phyloP scores from a whole-genome alignment of 2,329 filamentous ascomycete genomes.

The Trichoderma sp. region DNA sequence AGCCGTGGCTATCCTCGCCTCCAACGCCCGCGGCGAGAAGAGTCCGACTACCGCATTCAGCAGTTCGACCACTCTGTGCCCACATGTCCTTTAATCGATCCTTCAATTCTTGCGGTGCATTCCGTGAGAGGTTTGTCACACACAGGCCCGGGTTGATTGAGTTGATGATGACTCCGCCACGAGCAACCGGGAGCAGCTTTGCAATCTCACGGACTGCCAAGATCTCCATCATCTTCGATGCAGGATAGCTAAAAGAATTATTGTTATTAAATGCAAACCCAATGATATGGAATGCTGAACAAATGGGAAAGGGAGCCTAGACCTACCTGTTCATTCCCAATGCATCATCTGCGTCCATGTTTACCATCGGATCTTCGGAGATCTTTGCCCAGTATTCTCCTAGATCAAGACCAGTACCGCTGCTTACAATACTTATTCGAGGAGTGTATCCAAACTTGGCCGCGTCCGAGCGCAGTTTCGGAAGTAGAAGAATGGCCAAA shows the following conservation, averaged over 20 bases:
- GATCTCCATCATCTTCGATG: slow-evolving; percentile 38
- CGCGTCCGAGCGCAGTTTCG: slow-evolving; percentile 38
- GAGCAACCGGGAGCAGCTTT: slow-evolving; percentile 33
- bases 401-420: slow-evolving; percentile 42
- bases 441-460: slow-evolving; percentile 40
- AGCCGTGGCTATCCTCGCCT: slow-evolving; percentile 37
- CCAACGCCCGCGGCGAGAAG: slow-evolving; percentile 36
- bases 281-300: neutral
- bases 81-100: neutral
- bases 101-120: neutral
- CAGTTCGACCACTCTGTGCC: slow-evolving; percentile 31
- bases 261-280: neutral
- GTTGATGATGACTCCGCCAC: slow-evolving; percentile 40
- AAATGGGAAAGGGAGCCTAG: neutral
- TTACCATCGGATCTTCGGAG: neutral
- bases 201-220: slow-evolving; percentile 38
- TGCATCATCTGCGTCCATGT: neutral
- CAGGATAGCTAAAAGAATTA: slow-evolving; percentile 31
- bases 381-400: slow-evolving; percentile 3
- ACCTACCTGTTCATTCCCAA: slow-evolving; percentile 1
- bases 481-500: slow-evolving; percentile 50
- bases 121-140: slow-evolving; percentile 31
- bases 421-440: slow-evolving; percentile 41
- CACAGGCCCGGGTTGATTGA: slow-evolving; percentile 39
- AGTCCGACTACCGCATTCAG: slow-evolving; percentile 38